Percentiles rank a stretch among this genome's conserved stretches.
phyloP scores from a whole-genome alignment of 495 filamentous ascomycete genomes.

The Pyrenula massariospora region DNA sequence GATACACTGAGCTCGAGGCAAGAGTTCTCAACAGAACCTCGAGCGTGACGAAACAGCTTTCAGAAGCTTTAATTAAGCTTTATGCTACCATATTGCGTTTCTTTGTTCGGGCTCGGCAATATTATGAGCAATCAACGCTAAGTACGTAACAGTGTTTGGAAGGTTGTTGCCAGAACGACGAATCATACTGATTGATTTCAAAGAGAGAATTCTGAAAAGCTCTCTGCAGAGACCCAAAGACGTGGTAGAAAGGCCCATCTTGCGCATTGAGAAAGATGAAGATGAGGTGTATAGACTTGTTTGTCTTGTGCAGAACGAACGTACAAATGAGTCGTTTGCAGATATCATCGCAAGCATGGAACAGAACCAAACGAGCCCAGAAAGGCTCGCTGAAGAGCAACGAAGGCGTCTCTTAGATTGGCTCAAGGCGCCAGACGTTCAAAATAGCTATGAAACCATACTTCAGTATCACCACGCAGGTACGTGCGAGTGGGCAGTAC shows the following conservation, averaged over 20 bases:
- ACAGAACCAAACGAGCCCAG: background rate
- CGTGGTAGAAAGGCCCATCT: background rate
- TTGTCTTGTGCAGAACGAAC: conserved; percentile 4
- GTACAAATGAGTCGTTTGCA: background rate
- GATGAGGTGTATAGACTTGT: conserved; percentile 5
- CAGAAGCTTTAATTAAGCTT: conserved; percentile 10
- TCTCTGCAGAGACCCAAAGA: background rate
- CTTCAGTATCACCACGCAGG: conserved; percentile 2
- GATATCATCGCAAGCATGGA: conserved; percentile 1
- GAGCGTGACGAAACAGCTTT: conserved; percentile 7
- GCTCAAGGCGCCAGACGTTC: conserved; percentile 1
- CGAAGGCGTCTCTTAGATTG: conserved; percentile 1
- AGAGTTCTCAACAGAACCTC: conserved; percentile 2
- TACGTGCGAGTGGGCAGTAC: conserved; percentile 9
- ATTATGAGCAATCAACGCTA: conserved; percentile 5
- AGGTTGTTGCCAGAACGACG: background rate
- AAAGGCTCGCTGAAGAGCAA: conserved; percentile 1
- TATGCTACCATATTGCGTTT: conserved; percentile 9
- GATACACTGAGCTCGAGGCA: conserved; percentile 9
- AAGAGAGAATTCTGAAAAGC: background rate
- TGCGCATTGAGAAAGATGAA: background rate
- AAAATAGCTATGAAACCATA: background rate
- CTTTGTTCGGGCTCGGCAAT: conserved; percentile 6
- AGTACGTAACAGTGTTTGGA: background rate
- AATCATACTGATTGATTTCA: background rate